Conservation (phyloP, 2,329 filamentous ascomycete species). For the Malbranchea zuffiana region DNA sequence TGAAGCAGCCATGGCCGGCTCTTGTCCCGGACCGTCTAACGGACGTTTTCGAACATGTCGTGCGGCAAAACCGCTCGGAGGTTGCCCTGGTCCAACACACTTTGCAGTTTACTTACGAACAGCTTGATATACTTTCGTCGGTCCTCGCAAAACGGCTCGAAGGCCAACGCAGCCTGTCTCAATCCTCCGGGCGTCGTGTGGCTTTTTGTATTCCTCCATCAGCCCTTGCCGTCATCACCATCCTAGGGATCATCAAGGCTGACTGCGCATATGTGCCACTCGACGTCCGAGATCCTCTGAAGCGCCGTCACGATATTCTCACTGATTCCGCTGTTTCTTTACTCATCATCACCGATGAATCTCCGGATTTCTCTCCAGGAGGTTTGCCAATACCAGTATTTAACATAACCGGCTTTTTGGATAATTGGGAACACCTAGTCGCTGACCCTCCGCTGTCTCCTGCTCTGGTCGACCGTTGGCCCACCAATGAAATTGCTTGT, state of each 20-base stretch:
- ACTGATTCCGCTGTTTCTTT: slow-evolving; percentile 1
- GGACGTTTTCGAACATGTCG: not conserved
- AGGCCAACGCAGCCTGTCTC: not conserved
- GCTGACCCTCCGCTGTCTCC: not conserved
- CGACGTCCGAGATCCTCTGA: not conserved
- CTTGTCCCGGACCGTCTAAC: not conserved
- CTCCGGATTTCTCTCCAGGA: not conserved
- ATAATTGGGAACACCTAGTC: not conserved
- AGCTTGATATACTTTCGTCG: not conserved
- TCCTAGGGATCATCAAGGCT: not conserved
- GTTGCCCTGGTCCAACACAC: slow-evolving; percentile 3
- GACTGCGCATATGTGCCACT: slow-evolving; percentile 1
- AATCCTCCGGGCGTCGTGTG: not conserved
- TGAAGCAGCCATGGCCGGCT: slow-evolving; percentile 1
- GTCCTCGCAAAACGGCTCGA: not conserved
- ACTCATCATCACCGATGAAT: not conserved
- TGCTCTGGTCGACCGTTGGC: too few species aligned
- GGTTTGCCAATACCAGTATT: not conserved
- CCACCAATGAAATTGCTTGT: too few species aligned
- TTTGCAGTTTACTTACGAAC: not conserved
- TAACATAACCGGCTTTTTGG: not conserved
- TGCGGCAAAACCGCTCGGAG: not conserved
- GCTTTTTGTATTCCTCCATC: slow-evolving; percentile 1
- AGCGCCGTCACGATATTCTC: not conserved
- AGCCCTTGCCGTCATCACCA: not conserved